phyloP scores from a whole-genome alignment of 176 grass and related monocot species.

The Oryza coarctata region DNA sequence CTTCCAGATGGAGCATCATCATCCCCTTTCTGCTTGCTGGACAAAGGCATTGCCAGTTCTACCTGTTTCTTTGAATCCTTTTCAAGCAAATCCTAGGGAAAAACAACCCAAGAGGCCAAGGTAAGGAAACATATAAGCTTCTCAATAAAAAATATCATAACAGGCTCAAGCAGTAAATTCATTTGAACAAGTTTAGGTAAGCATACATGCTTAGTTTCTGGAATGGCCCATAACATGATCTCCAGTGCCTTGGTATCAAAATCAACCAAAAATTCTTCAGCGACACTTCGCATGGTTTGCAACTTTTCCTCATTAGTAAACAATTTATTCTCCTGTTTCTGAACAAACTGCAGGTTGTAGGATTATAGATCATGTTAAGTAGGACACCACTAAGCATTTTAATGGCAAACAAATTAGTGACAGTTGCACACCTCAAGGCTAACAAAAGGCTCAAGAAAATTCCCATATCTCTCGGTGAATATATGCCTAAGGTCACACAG shows the following conservation, averaged over 20 bases:
- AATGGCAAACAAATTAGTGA: not conserved
- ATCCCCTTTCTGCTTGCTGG: constrained; percentile 14
- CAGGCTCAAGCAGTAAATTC: not conserved
- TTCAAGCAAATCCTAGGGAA: constrained; percentile 14
- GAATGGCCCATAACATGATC: constrained; percentile 36
- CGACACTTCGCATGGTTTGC: constrained; percentile 60
- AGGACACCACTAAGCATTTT: not conserved
- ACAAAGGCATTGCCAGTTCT: constrained; percentile 30
- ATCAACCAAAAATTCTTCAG: constrained; percentile 57
- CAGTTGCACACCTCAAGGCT: constrained; percentile 59
- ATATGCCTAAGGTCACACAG: constrained; percentile 64
- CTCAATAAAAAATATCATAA: not conserved
- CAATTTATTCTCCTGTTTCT: constrained; percentile 53
- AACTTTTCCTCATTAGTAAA: constrained; percentile 73
- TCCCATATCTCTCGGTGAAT: constrained; percentile 66
- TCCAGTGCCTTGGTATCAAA: constrained; percentile 57
- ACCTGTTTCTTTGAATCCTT: constrained; percentile 22
- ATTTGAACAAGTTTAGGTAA: constrained; percentile 15
- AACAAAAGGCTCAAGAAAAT: constrained; percentile 67
- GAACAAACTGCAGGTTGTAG: constrained; percentile 67
- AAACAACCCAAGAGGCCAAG: constrained; percentile 11
- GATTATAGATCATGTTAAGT: not conserved
- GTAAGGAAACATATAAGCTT: not conserved
- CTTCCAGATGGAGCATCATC: constrained; percentile 25
- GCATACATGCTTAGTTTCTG: constrained; percentile 56